These are phyloP conservation scores for Diaporthe sp. DNA, from an alignment of 2,329 filamentous ascomycete genomes.

Conservation along the genomic window DNA sequence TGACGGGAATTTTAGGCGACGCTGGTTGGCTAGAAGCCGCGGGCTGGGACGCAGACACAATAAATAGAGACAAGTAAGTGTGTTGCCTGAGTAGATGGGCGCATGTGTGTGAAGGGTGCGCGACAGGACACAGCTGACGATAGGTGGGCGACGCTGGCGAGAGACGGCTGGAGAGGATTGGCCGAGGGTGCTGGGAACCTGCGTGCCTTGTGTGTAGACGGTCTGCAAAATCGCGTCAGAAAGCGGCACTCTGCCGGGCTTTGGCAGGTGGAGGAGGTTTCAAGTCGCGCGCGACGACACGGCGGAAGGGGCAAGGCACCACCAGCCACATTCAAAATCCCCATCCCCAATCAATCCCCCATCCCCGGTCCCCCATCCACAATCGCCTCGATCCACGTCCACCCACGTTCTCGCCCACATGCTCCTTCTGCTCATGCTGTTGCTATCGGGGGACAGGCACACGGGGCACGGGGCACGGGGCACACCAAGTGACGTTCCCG, in stretches of 20 bases:
- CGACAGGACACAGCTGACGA: constrained; percentile 16
- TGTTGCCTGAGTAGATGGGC: not conserved
- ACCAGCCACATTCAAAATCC: constrained; percentile 32
- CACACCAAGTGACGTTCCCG: constrained; percentile 15
- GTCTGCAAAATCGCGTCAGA: constrained; percentile 53
- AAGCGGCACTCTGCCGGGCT: constrained; percentile 39
- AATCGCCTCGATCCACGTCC: not conserved
- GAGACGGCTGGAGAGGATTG: constrained; percentile 38
- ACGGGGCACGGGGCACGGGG: constrained; percentile 1
- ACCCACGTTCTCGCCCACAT: not conserved
- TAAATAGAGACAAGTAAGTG: constrained; percentile 21
- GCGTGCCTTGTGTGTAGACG: constrained; percentile 41
- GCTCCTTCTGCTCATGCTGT: not conserved
- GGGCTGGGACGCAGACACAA: constrained; percentile 15
- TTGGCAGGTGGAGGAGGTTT: constrained; percentile 29
- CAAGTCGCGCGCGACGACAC: constrained; percentile 29
- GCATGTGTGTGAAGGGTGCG: constrained; percentile 17
- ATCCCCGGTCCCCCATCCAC: not conserved
- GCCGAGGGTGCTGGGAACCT: constrained; percentile 38
- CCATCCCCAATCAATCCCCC: not conserved
- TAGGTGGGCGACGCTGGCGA: constrained; percentile 32
- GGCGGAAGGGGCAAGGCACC: constrained; percentile 8
- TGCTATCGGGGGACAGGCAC: not conserved
- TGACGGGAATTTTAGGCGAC: constrained; percentile 25
- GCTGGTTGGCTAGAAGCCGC: constrained; percentile 31